Conservation (phyloP, 1,139 yeast species). For the Blastobotrys malaysiensis region DNA sequence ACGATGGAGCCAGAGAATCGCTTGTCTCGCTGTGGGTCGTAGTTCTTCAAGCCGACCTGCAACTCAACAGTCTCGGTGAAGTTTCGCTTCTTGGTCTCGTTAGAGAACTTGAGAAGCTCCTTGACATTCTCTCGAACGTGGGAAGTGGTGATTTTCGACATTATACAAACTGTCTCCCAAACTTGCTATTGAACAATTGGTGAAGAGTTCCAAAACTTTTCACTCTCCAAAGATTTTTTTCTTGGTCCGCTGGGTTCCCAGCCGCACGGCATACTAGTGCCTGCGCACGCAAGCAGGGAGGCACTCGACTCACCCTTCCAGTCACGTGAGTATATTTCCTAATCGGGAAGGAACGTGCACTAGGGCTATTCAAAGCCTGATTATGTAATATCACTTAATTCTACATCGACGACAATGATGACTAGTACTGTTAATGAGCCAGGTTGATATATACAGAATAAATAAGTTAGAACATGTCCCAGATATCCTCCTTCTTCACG, state of each 20-base stretch:
- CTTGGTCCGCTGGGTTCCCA: not conserved
- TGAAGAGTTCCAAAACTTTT: not conserved
- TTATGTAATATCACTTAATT: not conserved
- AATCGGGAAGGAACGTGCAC: not conserved
- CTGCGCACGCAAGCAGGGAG: not conserved
- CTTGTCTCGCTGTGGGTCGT: conserved; percentile 99
- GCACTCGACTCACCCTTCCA: not conserved
- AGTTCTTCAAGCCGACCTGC: conserved; percentile 99
- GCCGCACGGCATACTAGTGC: not conserved
- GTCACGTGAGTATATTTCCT: not conserved
- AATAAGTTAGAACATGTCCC: conserved; percentile 6
- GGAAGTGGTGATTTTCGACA: conserved; percentile 91
- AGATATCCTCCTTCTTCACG: conserved; percentile 47
- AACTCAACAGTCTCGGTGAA: conserved; percentile 99
- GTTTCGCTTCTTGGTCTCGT: conserved; percentile 99
- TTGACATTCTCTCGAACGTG: conserved; percentile 97
- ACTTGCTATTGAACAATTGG: not conserved
- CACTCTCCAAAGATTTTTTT: not conserved
- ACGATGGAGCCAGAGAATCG: conserved; percentile 99
- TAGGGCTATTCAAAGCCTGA: not conserved
- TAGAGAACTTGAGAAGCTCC: conserved; percentile 82
- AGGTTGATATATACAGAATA: no score
- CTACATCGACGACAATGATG: no score
- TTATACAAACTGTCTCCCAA: conserved; percentile 32
- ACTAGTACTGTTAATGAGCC: no score